phyloP scores from a whole-genome alignment of 2,329 filamentous ascomycete species.

The Lachnum nothofagi region DNA sequence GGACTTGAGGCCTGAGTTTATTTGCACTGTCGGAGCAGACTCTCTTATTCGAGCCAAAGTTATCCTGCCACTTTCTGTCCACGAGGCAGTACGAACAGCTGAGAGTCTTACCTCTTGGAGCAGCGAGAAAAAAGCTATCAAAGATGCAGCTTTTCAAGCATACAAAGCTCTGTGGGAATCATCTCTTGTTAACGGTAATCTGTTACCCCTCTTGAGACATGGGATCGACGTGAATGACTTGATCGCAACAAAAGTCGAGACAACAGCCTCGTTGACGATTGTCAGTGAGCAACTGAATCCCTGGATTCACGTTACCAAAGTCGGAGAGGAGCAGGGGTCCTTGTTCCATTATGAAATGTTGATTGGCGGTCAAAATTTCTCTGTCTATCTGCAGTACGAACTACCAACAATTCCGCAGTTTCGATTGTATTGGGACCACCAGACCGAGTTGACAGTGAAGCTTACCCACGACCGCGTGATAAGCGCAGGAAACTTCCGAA shows the following conservation, averaged over 20 bases:
- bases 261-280: slow-evolving; percentile 34
- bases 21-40: slow-evolving; percentile 40
- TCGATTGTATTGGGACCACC: slow-evolving; percentile 27
- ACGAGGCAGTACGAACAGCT: slow-evolving; percentile 53
- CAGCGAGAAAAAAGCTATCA: slow-evolving; percentile 56
- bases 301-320: slow-evolving; percentile 34
- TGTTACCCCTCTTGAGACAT: slow-evolving; percentile 55
- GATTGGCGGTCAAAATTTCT: slow-evolving; percentile 24
- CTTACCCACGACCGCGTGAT: slow-evolving; percentile 40
- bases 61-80: slow-evolving; percentile 64
- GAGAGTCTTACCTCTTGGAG: slow-evolving; percentile 55
- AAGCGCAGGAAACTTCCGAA: slow-evolving; percentile 46
- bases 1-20: slow-evolving; percentile 64
- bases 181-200: slow-evolving; percentile 69
- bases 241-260: slow-evolving; percentile 52
- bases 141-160: slow-evolving; percentile 73
- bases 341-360: slow-evolving; percentile 28
- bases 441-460: slow-evolving; percentile 19
- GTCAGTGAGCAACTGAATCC: slow-evolving; percentile 34
- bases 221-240: slow-evolving; percentile 36
- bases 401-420: slow-evolving; percentile 21
- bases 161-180: slow-evolving; percentile 65
- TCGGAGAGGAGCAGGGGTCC: slow-evolving; percentile 50
- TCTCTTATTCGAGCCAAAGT: slow-evolving; percentile 53
- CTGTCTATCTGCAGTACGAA: slow-evolving; percentile 20